A percentile compares a stretch with the other conserved stretches of the same genome.
Evolutionary conservation across 148 eudicot species (phyloP).

Genomic region (Vaccinium vitisidaea): DNA sequence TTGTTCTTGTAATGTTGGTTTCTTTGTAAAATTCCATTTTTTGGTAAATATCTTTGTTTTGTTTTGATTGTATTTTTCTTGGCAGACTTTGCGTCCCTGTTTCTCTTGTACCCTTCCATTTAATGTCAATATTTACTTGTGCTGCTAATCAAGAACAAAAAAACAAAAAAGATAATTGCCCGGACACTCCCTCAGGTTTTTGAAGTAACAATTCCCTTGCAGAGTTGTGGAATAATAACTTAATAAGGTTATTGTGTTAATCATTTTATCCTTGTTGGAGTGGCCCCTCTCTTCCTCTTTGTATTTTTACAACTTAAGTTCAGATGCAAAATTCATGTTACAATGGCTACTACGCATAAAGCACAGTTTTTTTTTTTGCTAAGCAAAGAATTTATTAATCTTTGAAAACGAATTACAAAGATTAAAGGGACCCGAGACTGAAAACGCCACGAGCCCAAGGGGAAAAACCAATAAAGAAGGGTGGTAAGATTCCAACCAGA

Average conservation of each 20-base stretch:
- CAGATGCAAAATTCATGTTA: too few species aligned
- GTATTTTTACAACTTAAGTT: too few species aligned
- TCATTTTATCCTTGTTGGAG: not conserved
- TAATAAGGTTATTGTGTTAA: not conserved
- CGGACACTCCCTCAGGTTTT: not conserved
- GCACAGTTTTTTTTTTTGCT: too few species aligned
- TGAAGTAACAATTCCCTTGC: not conserved
- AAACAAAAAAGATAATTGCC: not conserved
- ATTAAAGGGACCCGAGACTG: too few species aligned
- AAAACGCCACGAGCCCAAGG: too few species aligned
- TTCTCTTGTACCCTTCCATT: not conserved
- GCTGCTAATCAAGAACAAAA: not conserved
- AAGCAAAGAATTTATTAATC: too few species aligned
- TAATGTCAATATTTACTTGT: not conserved
- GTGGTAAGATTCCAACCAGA: too few species aligned
- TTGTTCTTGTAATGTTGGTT: conserved; percentile 3
- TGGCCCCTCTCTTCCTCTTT: not conserved
- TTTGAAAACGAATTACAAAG: too few species aligned
- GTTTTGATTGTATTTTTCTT: not conserved
- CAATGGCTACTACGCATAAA: too few species aligned
- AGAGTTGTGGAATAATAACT: not conserved
- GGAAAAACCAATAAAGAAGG: too few species aligned
- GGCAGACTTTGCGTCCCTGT: not conserved
- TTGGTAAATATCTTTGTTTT: not conserved
- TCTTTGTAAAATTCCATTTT: not conserved